phyloP scores from a whole-genome alignment of 108 stramenopile genomes.

The Cafeteria roenbergensis region DNA sequence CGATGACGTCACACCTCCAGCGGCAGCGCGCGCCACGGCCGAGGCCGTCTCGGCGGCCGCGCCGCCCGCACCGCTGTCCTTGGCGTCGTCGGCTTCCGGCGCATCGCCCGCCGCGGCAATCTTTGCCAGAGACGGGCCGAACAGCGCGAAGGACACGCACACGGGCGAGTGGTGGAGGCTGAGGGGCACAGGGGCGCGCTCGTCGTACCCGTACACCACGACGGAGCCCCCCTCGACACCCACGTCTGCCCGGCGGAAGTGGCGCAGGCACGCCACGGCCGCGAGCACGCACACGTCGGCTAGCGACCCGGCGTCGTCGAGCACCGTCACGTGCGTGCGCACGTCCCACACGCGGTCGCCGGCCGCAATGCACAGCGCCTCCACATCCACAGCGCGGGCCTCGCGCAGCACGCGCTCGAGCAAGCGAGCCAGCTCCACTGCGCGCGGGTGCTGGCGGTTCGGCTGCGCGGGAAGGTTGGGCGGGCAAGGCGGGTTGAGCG shows the following conservation, averaged over 20 bases:
- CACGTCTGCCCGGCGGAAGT: conserved; percentile 27
- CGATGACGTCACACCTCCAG: neutral
- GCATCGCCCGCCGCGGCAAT: neutral
- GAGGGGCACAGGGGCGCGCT: conserved; percentile 35
- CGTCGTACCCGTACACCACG: conserved; percentile 29
- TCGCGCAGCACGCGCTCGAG: conserved; percentile 33
- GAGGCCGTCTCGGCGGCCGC: conserved; percentile 5
- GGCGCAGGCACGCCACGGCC: conserved; percentile 37
- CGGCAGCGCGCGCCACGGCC: conserved; percentile 5
- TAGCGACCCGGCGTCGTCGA: conserved; percentile 40
- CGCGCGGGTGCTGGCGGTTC: too few species aligned
- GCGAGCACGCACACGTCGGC: conserved; percentile 36
- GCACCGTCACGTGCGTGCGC: conserved; percentile 30
- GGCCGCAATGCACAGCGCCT: conserved; percentile 40
- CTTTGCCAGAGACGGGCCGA: neutral
- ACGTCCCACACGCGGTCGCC: conserved; percentile 40
- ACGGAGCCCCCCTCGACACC: conserved; percentile 23
- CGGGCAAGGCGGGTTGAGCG: too few species aligned
- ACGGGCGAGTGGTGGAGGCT: conserved; percentile 35
- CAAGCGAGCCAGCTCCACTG: conserved; percentile 30
- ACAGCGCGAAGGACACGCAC: conserved; percentile 37
- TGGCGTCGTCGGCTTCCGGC: too few species aligned
- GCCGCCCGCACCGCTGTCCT: neutral
- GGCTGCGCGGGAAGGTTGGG: too few species aligned
- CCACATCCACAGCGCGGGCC: conserved; percentile 33